A percentile compares a stretch with the other conserved stretches of the same genome.
phyloP scores from a whole-genome alignment of 2,329 filamentous ascomycete species.

The Dendryphion nanum region DNA sequence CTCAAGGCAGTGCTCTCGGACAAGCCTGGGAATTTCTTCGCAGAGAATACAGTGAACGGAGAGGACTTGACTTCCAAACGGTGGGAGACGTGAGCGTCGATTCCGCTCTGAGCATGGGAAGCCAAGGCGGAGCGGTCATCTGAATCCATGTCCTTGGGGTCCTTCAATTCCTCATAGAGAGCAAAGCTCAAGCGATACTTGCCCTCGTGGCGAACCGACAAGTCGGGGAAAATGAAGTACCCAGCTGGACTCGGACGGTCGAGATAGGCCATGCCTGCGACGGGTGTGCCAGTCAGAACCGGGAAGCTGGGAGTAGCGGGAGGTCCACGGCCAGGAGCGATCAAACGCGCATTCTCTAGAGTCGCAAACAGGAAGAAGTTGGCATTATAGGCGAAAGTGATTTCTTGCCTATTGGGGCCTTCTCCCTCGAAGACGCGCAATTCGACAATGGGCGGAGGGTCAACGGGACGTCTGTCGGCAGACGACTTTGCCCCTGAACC shows the following conservation, averaged over 20 bases:
- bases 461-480: constrained; percentile 86
- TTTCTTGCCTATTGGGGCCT: constrained; percentile 49
- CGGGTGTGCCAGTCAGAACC: constrained; percentile 89
- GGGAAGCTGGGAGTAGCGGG: constrained; percentile 67
- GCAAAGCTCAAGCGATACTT: constrained; percentile 89
- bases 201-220: constrained; percentile 94
- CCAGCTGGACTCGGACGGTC: constrained; percentile 77
- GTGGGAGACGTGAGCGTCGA: constrained; percentile 67
- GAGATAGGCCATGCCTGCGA: constrained; percentile 93
- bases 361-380: constrained; percentile 96
- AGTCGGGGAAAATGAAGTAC: constrained; percentile 97
- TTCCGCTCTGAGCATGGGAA: constrained; percentile 24
- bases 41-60: constrained; percentile 87
- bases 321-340: constrained; percentile 74
- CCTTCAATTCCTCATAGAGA: constrained; percentile 90
- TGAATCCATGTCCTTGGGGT: constrained; percentile 72
- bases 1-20: constrained; percentile 86
- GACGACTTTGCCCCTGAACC: constrained; percentile 92
- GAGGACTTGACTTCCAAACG: constrained; percentile 86
- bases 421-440: constrained; percentile 77
- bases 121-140: constrained; percentile 44
- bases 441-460: constrained; percentile 91
- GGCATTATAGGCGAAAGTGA: constrained; percentile 88
- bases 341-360: constrained; percentile 78
- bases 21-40: constrained; percentile 96